Evolutionary conservation across 2,329 filamentous ascomycete genomes (phyloP).

Genomic region (Aspergillus arachidicola): DNA sequence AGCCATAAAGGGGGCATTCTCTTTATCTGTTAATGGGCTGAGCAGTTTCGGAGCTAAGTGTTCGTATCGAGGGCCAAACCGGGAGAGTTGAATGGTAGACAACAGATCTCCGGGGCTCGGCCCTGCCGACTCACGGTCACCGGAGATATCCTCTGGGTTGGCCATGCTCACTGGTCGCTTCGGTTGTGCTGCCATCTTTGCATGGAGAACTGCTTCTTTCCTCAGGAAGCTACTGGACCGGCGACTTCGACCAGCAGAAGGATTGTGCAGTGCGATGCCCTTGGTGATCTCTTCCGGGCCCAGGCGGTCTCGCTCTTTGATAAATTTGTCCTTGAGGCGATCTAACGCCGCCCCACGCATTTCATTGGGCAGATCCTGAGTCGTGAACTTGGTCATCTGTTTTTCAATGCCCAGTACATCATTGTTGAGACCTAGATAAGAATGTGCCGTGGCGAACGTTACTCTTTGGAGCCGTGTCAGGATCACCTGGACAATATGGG

Average conservation of each 20-base stretch:
- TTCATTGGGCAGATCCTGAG: constrained; percentile 87
- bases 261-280: constrained; percentile 93
- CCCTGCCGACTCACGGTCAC: constrained; percentile 43
- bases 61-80: constrained; percentile 58
- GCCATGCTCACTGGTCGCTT: constrained; percentile 25
- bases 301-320: constrained; percentile 77
- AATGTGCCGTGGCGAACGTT: constrained; percentile 90
- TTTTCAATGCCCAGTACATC: constrained; percentile 93
- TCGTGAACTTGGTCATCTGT: constrained; percentile 90
- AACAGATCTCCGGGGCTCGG: constrained; percentile 77
- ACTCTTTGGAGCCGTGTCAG: constrained; percentile 91
- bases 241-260: constrained; percentile 64
- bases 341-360: constrained; percentile 80
- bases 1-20: constrained; percentile 40
- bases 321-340: constrained; percentile 90
- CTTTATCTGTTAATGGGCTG: constrained; percentile 49
- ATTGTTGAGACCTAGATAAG: constrained; percentile 86
- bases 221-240: constrained; percentile 74
- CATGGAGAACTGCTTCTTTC: constrained; percentile 77
- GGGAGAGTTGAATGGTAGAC: constrained; percentile 72
- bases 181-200: constrained; percentile 55
- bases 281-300: constrained; percentile 81
- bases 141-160: constrained; percentile 24
- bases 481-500: constrained; percentile 97
- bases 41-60: constrained; percentile 34